Evolutionary conservation across 495 filamentous ascomycete species (phyloP).

Genomic region (Aspergillus sclerotioniger): DNA sequence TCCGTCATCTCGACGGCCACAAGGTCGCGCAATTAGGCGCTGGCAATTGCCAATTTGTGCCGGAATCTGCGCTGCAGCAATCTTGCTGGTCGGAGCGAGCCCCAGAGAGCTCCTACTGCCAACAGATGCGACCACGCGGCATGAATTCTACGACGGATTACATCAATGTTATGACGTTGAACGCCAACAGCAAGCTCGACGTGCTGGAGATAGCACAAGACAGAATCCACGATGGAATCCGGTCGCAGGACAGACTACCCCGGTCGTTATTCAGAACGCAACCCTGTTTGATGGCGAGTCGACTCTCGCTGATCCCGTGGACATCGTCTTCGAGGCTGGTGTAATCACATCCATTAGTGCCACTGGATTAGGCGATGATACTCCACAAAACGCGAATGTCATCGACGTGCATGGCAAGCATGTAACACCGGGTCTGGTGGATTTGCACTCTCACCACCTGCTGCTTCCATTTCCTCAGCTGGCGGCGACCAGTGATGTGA

Average conservation of each 20-base stretch:
- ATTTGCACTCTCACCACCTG: conserved; percentile 61
- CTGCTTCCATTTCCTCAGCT: conserved; percentile 22
- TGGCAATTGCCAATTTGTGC: too few species aligned
- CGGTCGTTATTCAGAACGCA: background rate
- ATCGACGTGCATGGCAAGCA: conserved; percentile 39
- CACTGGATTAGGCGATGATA: background rate
- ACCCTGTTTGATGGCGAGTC: background rate
- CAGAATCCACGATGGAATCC: background rate
- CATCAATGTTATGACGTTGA: too few species aligned
- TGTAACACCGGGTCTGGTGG: conserved; percentile 62
- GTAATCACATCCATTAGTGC: background rate
- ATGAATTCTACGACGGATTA: too few species aligned
- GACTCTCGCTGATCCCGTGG: background rate
- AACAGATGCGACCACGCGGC: too few species aligned
- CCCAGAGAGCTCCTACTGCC: too few species aligned
- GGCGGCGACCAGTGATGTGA: conserved; percentile 22
- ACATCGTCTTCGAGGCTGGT: background rate
- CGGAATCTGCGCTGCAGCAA: too few species aligned
- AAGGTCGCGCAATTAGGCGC: too few species aligned
- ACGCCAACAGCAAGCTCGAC: too few species aligned
- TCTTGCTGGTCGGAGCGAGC: too few species aligned
- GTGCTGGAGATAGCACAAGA: too few species aligned
- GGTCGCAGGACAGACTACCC: background rate
- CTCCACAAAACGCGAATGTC: background rate
- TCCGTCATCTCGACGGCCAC: too few species aligned